Conservation (phyloP, 208 protist species). For the Novymonas esmeraldas region DNA sequence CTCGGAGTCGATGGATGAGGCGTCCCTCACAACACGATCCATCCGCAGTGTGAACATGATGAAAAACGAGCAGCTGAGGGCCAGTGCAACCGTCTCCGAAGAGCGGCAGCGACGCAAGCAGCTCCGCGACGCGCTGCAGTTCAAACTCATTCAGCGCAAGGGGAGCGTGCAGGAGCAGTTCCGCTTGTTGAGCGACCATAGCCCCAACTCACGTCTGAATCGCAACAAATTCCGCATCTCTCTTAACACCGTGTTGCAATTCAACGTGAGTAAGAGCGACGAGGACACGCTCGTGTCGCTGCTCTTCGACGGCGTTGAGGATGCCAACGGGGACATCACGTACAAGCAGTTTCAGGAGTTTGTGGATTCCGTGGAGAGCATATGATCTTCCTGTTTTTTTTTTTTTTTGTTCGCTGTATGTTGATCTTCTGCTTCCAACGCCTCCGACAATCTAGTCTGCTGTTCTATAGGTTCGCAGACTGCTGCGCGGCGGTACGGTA, state of each 20-base stretch:
- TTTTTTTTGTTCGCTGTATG: conserved; percentile 4
- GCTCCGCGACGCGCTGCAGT: conserved; percentile 64
- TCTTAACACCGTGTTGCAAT: conserved; percentile 83
- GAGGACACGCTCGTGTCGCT: conserved; percentile 83
- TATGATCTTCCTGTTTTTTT: background rate
- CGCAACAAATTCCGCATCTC: conserved; percentile 71
- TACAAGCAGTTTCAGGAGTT: conserved; percentile 91
- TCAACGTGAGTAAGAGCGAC: conserved; percentile 74
- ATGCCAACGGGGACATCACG: conserved; percentile 82
- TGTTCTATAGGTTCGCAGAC: too few species aligned
- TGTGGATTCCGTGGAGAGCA: conserved; percentile 43
- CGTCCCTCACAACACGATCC: conserved; percentile 57
- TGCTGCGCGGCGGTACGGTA: too few species aligned
- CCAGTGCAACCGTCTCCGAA: conserved; percentile 37
- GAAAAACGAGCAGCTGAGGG: conserved; percentile 50
- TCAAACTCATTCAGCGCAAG: conserved; percentile 84
- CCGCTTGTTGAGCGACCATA: conserved; percentile 72
- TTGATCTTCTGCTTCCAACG: conserved; percentile 2
- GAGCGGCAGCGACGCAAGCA: conserved; percentile 46
- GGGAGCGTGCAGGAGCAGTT: conserved; percentile 84
- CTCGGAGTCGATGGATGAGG: conserved; percentile 72
- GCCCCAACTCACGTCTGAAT: conserved; percentile 70
- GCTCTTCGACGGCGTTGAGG: conserved; percentile 84
- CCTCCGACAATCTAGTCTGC: too few species aligned
- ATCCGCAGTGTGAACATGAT: conserved; percentile 75